Base-by-base conservation (phyloP, 164 flowering plant species). In the Annona cherimola region DNA sequence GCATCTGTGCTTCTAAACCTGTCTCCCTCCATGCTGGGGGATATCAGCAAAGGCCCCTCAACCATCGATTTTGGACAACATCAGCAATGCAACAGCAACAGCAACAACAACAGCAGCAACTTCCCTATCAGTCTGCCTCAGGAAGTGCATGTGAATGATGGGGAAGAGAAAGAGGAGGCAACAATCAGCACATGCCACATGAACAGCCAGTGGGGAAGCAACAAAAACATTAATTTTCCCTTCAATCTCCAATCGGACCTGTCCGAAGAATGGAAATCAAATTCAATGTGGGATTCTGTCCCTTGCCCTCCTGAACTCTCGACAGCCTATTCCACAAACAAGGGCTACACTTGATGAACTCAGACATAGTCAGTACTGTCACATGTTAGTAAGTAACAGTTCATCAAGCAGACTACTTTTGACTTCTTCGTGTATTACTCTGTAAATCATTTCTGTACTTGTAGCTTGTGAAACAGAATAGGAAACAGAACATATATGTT, bases 251-350 rank as follows among this genome's bases (percentile, higher is more conserved):
- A 88, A 41, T 59, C 83, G 0, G 70, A 71, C 67, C 39, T 71
- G 45, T 45, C 82, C 7, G 89, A 86, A 66, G 74, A 77, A 45
- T 82, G 85, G 89, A 84, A 79, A 78, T 71, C 83, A 40, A 84
- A 71, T 81, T 68, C 79, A 63, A 75, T 85, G 59, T 92, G 93
- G 93, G 97, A 90, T 41, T 90, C 93, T 69, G 83, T 90, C 4
- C 78, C 88, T 4, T 83, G 89, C 76, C 90, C 90, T 3, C 85
- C 86, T 73, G 95, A 90, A 69, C 77, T 88, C 80, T 86, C 94
- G n/a, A 80, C 93, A 16, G 78, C 78, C 69, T 81, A 80, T 69
- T 87, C 94, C 45, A 75, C 88, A 19, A 86, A 80, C 84, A 88
- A 89, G 77, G 80, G 85, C 73, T 84, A 84, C 45, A 84, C 81